Evolutionary conservation across 1,284 basidiomycete species (phyloP).

Genomic region (Cutaneotrichosporon arboriforme): DNA sequence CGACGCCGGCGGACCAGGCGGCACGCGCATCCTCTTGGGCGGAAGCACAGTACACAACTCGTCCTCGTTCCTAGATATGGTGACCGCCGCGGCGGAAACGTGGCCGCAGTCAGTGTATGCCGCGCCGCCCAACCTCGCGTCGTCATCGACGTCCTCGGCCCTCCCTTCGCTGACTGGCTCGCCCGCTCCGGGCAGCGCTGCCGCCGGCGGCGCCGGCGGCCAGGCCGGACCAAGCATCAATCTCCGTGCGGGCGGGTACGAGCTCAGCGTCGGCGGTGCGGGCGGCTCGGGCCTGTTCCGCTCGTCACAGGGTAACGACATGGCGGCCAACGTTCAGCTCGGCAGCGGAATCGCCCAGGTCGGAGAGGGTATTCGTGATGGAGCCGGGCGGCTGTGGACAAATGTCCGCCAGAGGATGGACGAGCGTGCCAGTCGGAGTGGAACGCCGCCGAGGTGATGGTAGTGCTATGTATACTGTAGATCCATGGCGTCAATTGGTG

Average conservation of each 20-base stretch:
- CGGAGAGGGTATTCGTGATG: conserved; percentile 52
- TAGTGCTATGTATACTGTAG: background rate
- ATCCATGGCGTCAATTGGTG: background rate
- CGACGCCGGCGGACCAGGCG: conserved; percentile 50
- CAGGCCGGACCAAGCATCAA: conserved; percentile 53
- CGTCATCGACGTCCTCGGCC: conserved; percentile 54
- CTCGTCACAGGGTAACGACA: conserved; percentile 56
- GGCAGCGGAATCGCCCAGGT: conserved; percentile 63
- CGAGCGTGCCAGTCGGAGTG: conserved; percentile 67
- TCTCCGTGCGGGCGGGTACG: conserved; percentile 82
- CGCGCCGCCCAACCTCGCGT: conserved; percentile 24
- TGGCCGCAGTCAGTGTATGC: conserved; percentile 44
- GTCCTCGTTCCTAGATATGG: conserved; percentile 55
- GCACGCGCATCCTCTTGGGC: conserved; percentile 69
- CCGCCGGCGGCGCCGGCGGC: conserved; percentile 47
- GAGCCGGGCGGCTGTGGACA: conserved; percentile 75
- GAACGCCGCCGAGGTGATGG: conserved; percentile 28
- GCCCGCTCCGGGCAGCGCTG: conserved; percentile 26
- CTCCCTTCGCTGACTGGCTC: conserved; percentile 54
- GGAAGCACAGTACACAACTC: conserved; percentile 92
- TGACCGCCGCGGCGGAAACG: conserved; percentile 40
- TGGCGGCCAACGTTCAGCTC: conserved; percentile 64
- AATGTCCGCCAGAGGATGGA: conserved; percentile 85
- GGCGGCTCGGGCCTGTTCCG: conserved; percentile 76
- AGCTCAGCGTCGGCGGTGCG: conserved; percentile 80